Base-by-base conservation (phyloP, 2,329 filamentous ascomycete species). In the Sporothrix dimorphospora region DNA sequence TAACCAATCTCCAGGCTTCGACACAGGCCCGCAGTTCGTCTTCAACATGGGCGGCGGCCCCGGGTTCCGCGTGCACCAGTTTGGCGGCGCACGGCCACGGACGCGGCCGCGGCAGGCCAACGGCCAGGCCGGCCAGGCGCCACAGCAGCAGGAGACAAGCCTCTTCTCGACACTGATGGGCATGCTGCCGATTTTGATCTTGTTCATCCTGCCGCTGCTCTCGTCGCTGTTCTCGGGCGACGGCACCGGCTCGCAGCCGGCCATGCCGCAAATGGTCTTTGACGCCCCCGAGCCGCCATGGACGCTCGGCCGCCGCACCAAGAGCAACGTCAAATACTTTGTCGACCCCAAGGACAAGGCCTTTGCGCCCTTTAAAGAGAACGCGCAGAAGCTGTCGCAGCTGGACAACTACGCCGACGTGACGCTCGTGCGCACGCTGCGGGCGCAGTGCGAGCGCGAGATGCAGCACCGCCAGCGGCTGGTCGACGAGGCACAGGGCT, bases 31-130 rank as follows among this genome's bases (percentile, higher is more conserved):
- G 34, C 92, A 94, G 77, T 98, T 98, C 80, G 93, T 97, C 71
- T 98, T 98, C 83, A 98, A 98, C 82, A 89, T 98, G 81, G 93
- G 93, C 76, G 94, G 94, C 73, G 93, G 94, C 8, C 94, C 95
- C 3, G 95, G 94, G 24, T 90, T 99, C 77, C 90, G 95, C 73
- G 94, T 99, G 74, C 96, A 98, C 81, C 95, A 98, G 80, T 98
- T 99, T 81, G 95, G 94, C 77, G 95, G 96, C 70, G 87, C 84
- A 6, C 86, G 88, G 71, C 94, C 94, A 30, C 88, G 94, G 77
- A 86, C 91, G 81, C 87, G 96, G 78, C 94, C 94, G 24, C 89
- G 75, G 38, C 47, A 57, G 21, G 88, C 78, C 85, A 51, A 49
- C 40, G 71, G 51, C 61, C 51, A 69, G 42, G 63, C 53, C 51